Base-by-base conservation (phyloP, 2,329 filamentous ascomycete genomes). In the Colletotrichum sp. region DNA sequence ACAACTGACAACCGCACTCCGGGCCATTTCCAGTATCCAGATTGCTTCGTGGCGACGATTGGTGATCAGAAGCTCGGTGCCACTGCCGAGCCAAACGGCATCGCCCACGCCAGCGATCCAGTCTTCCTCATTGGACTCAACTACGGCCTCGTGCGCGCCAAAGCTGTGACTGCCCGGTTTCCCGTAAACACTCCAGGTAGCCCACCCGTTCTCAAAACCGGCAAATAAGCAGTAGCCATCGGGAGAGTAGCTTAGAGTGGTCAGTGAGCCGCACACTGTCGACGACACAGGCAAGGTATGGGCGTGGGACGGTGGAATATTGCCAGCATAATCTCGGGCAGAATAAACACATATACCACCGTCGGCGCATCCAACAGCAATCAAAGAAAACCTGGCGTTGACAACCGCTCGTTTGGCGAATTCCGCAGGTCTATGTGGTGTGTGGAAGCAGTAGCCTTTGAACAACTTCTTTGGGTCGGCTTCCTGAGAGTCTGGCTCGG, bases 201-300 rank as follows among this genome's bases (percentile, higher is more conserved):
- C 93, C 97, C 97, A 99, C 1, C 97, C 97, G 72, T 93, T 92
- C 79, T 97, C 93, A 80, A 96, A 98, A 2, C 96, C 97, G 57
- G 94, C 95, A 83, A 99, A 98, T 11, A 99, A 89, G 81, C 96
- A 98, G 82, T 98, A 98, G 21, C 97, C 97, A 82, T 99, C 97
- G 0, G 96, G 95, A 2, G 97, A 98, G 85, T 98, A 99, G 74
- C 86, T 91, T 76, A 99, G 84, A 34, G 92, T 93, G 3, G 91
- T 95, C 66, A 98, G 85, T 15, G 85, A 83, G 0, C 97, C 97
- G 2, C 95, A 92, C 18, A 90, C 89, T 21, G 88, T 84, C 6
- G 87, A 83, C 2, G 95, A 95, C 1, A 92, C 91, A 15, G 94
- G 92, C 3, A 94, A 86, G 67, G 86, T 89, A 75, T 98, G 91